A percentile compares a stretch with the other conserved stretches of the same genome.
phyloP scores from a whole-genome alignment of 257 asterid species.

The Solanum corneliomulleri region DNA sequence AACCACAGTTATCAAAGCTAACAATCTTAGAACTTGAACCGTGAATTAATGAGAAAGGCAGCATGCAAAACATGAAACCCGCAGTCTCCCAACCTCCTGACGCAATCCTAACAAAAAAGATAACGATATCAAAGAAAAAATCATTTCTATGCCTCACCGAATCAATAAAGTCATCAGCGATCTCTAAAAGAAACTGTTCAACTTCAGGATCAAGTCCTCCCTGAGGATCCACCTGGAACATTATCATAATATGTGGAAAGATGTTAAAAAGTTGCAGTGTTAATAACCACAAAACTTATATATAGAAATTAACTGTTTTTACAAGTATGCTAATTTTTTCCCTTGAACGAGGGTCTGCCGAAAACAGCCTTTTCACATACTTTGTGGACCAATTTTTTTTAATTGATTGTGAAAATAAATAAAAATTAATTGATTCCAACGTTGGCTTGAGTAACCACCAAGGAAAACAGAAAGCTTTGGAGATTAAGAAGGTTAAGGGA shows the following conservation, averaged over 20 bases:
- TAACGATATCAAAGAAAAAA: background rate
- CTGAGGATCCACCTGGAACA: constrained; percentile 52
- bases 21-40: background rate
- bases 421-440: background rate
- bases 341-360: background rate
- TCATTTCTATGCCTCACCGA: constrained; percentile 39
- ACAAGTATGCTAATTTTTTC: background rate
- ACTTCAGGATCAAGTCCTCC: constrained; percentile 72
- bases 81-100: background rate
- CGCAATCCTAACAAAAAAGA: background rate
- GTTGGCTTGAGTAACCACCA: background rate
- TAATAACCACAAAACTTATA: background rate
- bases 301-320: background rate
- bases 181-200: constrained; percentile 67
- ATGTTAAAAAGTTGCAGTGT: background rate
- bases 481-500: background rate
- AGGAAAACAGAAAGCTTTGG: background rate
- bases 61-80: background rate
- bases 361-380: background rate
- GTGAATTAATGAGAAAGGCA: background rate
- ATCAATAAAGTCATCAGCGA: constrained; percentile 77
- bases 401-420: background rate
- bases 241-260: background rate
- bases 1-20: background rate
- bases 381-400: background rate